Base-by-base conservation (phyloP, 1,284 basidiomycete genomes). In the Ustilago crameri region DNA sequence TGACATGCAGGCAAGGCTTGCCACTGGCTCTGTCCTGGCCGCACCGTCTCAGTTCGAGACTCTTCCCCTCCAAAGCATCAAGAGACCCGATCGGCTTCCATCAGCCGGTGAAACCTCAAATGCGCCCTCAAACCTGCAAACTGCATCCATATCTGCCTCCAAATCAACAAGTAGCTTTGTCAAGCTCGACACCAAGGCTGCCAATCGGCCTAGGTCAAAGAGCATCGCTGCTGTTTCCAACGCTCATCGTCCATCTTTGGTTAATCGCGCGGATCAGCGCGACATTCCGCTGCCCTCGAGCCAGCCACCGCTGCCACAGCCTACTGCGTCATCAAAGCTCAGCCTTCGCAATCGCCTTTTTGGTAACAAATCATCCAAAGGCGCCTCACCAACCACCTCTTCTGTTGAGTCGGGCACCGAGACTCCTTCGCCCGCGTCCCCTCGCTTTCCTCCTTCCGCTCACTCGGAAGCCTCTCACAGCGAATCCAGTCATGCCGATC, bases 341-440 rank as follows among this genome's bases (percentile, higher is more conserved):
- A 65, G 71, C 51, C 58, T 74, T 7, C 57, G 66, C 20, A 52
- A 61, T 2, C 52, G 71, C 42, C 55, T 74, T 26, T 74, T 74
- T 22, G 71, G 71, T n/a, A 22, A 51, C 35, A 74, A 64, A 34
- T 24, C 42, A 10, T n/a, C 40, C 23, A 63, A 64, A 24, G 35
- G 15, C 12, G 54, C 52, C 12, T 54, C 63, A 34, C 44, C 51
- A 7, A 51, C 63, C 9, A 24, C 55, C 0, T 54, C 63, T 10
- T 52, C 63, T 14, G 26, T 52, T 15, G 59, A 59, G 14, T 59
- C 59, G 35, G 55, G 50, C 20, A 54, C 51, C 23, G 51, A 66
- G 9, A 59, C 52, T 10, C 51, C 63, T 9, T 66, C 68, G 17
- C 68, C 63, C 14, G 45, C 40, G 32, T 72, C 63, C 1, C 40